Evolutionary conservation across 352 stramenopile species (phyloP), one percentile per base, ranked within the genome.

Genomic region (Vaucheria bursata): DNA sequence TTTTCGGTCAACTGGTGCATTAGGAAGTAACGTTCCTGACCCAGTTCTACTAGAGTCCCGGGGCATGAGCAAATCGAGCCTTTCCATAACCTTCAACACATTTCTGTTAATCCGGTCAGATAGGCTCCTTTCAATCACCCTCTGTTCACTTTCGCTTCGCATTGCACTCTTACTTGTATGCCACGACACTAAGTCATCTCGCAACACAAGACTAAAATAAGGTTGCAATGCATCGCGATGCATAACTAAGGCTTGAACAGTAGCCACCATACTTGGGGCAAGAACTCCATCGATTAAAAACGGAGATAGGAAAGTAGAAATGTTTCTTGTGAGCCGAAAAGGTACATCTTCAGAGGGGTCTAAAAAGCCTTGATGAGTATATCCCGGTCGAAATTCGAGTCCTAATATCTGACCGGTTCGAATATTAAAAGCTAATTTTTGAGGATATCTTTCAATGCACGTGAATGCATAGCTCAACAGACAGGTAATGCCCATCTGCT

Each of bases 251-350:
- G 25, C 68, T 34, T 71, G 32, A 31, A 12, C 38, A 73, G 68
- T n/a, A 34, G 39, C 6, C 5, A 37, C 52, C 68, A 25, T 50
- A 7, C 31, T 39, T 31, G 65, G 70, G 66, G 78, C 72, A 50
- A 69, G 18, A 25, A 64, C 67, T 32, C 73, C 73, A 78, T 85
- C 80, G 12, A 85, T 75, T 33, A 85, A 37, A 52, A 85, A 82
- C n/a, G 78, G 80, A 34, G 78, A 82, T 34, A 85, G 78, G 7
- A 85, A 66, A 2, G 80, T 76, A n/a, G 74, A 73, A 36, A 85
- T 64, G 68, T 85, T 85, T 35, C 73, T 67, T 40, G 80, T 85
- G 32, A 85, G 37, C 36, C 80, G n/a, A 67, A 85, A 85, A 1
- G 77, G 77, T 39, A 85, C 80, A 38, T 85, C 80, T 36, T 85